Evolutionary conservation across 257 asterid genomes (phyloP), one percentile per base, ranked within the genome.

Genomic region (Parsonsia alboflavescens): DNA sequence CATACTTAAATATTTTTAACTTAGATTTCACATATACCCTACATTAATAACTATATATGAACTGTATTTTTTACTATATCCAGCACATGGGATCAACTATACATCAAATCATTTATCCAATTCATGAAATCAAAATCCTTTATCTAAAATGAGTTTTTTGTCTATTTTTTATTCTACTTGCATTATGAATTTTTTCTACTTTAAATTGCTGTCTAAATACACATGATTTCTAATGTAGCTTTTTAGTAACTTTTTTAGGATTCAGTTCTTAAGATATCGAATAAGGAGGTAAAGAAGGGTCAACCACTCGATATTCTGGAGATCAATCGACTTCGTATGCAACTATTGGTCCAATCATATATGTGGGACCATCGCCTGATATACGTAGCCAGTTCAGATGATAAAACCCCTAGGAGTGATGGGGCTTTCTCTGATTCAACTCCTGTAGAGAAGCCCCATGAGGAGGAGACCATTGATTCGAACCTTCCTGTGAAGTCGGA

Each of bases 351-450:
- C 80, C 97, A 90, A 84, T 91, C 96, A 53, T 94, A 86, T 75
- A 76, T 89, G 78, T 94, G 98, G 98, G 98, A 94, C 83, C 92
- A 81, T 73, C 93, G 91, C 48, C 88, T 94, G 81, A 81, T 89
- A 79, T 75, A 83, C 57, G 89, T 93, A 44, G 86, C 90, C 63
- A 83, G 82, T 86, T 71, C 81, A 70, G 88, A 82, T 76, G 83
- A 76, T 39, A 82, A 73, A 68, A 75, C 30, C 70, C 77, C 74
- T 77, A 82, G 80, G 16, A 68, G 74, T 76, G 81, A 78, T 70
- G 71, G 57, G 69, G 85, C 81, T 65, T 74, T 73, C 46, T 22
- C 84, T 57, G 68, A 69, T 68, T 66, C 79, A 73, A 91, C 83
- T 68, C 82, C 82, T 75, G 75, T 70, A 57, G 78, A 80, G 77